Evolutionary conservation across 139 green algal genomes (phyloP).

Genomic region (Chlorella sorokiniana): DNA sequence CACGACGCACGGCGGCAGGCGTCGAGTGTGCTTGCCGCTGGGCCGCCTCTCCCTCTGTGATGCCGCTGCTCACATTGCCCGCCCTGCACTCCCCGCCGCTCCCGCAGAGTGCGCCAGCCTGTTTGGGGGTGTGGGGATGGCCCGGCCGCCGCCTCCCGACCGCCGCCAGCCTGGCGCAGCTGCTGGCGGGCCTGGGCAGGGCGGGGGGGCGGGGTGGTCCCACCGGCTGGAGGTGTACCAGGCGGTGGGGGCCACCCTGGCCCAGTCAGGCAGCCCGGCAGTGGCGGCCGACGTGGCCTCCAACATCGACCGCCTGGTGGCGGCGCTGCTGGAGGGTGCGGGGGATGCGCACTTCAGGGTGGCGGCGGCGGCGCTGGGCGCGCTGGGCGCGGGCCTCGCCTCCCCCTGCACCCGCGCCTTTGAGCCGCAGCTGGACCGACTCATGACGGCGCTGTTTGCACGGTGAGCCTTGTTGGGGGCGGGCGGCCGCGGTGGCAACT

Average conservation of each 20-base stretch:
- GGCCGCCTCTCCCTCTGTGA: too few species aligned
- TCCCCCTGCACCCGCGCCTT: conserved; percentile 28
- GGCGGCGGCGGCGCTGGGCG: conserved; percentile 33
- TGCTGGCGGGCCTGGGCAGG: conserved; percentile 22
- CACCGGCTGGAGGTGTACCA: conserved; percentile 3
- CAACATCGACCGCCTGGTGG: conserved; percentile 15
- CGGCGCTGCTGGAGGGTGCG: conserved; percentile 14
- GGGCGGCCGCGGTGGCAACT: background rate
- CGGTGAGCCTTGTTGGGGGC: background rate
- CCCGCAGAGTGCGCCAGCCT: conserved; percentile 14
- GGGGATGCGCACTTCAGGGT: conserved; percentile 64
- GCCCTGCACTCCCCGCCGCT: background rate
- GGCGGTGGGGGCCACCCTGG: background rate
- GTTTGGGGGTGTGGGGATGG: conserved; percentile 1
- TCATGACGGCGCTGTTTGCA: conserved; percentile 63
- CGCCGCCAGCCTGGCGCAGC: conserved; percentile 10
- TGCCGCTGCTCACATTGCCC: too few species aligned
- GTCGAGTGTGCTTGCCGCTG: too few species aligned
- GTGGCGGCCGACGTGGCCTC: conserved; percentile 16
- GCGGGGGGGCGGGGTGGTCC: background rate
- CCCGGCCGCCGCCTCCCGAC: background rate
- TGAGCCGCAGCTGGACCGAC: conserved; percentile 59
- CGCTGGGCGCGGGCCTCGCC: conserved; percentile 42
- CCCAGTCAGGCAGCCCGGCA: background rate
- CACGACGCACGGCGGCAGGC: too few species aligned